phyloP scores from a whole-genome alignment of 148 eudicot species.

The Pouteria glomerata region DNA sequence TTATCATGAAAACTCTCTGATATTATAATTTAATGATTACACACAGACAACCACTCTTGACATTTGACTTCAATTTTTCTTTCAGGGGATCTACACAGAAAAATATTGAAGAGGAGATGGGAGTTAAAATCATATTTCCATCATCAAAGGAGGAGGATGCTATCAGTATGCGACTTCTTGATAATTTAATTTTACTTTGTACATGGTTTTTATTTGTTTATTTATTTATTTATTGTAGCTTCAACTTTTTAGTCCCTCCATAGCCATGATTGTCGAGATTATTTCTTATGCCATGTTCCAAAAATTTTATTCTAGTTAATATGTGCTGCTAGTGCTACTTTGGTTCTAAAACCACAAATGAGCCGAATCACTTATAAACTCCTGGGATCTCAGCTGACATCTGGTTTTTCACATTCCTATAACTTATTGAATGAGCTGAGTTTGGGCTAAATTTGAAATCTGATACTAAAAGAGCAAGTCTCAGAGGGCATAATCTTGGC shows the following conservation, averaged over 20 bases:
- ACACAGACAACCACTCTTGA: not conserved
- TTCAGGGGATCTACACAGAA: slow-evolving; percentile 53
- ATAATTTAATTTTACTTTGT: not conserved
- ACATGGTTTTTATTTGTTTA: not conserved
- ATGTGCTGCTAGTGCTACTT: not conserved
- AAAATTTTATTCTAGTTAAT: too few species aligned
- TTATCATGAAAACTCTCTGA: slow-evolving; percentile 7
- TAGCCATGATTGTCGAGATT: not conserved
- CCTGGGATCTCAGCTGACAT: not conserved
- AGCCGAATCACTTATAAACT: not conserved
- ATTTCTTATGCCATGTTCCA: not conserved
- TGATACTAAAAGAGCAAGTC: not conserved
- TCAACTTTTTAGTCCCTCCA: not conserved
- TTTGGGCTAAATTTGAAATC: not conserved
- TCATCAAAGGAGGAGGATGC: slow-evolving; percentile 48
- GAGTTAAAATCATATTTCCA: slow-evolving; percentile 66
- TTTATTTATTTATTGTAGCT: too few species aligned
- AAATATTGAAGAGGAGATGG: slow-evolving; percentile 59
- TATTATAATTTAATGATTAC: not conserved
- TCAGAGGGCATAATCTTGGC: not conserved
- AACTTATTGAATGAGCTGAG: too few species aligned
- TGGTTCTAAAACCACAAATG: not conserved
- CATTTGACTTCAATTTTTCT: slow-evolving; percentile 1
- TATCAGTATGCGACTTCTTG: slow-evolving; percentile 42
- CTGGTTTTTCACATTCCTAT: too few species aligned